phyloP scores from a whole-genome alignment of 2,329 filamentous ascomycete genomes.

The Neurospora crassa region DNA sequence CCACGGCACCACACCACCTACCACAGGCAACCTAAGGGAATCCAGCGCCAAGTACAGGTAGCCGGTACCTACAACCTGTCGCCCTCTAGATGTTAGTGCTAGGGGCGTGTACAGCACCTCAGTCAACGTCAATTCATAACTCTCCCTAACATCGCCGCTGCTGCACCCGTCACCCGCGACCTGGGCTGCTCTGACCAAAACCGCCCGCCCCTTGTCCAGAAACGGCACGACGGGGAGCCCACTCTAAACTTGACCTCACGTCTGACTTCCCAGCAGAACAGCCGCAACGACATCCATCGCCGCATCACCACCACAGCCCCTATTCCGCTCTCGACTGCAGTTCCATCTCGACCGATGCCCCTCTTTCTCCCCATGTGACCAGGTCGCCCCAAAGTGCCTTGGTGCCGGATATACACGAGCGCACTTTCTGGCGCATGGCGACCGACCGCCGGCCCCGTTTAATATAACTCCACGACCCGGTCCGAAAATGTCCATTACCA shows the following conservation, averaged over 20 bases:
- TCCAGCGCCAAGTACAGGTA: not conserved
- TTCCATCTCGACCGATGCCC: slow-evolving; percentile 44
- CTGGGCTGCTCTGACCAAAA: slow-evolving; percentile 6
- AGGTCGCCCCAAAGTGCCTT: slow-evolving; percentile 36
- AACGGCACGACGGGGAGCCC: slow-evolving; percentile 20
- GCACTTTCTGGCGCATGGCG: slow-evolving; percentile 46
- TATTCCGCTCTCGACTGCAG: slow-evolving; percentile 28
- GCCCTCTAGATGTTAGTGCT: not conserved
- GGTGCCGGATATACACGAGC: slow-evolving; percentile 41
- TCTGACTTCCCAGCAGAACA: slow-evolving; percentile 42
- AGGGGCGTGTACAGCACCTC: not conserved
- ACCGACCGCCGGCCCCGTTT: slow-evolving; percentile 36
- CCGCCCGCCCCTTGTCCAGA: slow-evolving; percentile 16
- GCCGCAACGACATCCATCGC: slow-evolving; percentile 42
- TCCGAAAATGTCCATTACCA: slow-evolving; percentile 56
- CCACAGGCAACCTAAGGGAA: not conserved
- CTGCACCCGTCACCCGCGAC: slow-evolving; percentile 1
- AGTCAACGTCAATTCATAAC: not conserved
- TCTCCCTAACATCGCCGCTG: not conserved
- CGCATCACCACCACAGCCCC: slow-evolving; percentile 33
- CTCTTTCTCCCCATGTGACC: slow-evolving; percentile 40
- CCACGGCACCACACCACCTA: not conserved
- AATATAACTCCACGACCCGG: slow-evolving; percentile 13
- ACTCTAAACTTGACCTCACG: slow-evolving; percentile 46
- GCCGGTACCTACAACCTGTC: not conserved